Evolutionary conservation across 805 yeast genomes (phyloP).

Genomic region (Schizosaccharomyces lindneri): DNA sequence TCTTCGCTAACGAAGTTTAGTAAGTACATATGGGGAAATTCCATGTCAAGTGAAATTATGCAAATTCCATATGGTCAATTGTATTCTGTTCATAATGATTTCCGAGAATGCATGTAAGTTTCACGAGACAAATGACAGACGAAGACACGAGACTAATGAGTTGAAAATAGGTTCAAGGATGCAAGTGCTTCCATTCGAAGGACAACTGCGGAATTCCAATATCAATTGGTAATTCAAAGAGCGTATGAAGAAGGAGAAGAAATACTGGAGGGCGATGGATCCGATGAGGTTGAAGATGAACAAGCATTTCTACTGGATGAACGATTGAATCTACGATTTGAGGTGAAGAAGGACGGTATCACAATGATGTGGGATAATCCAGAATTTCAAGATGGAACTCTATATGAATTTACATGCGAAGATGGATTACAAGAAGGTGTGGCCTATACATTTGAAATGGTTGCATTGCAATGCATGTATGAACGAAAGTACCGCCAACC

Average conservation of each 20-base stretch:
- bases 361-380: slow-evolving; percentile 60
- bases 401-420: slow-evolving; percentile 55
- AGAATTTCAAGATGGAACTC: slow-evolving; percentile 69
- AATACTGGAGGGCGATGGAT: slow-evolving; percentile 17
- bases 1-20: neutral
- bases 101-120: slow-evolving; percentile 28
- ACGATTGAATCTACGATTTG: slow-evolving; percentile 29
- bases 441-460: slow-evolving; percentile 36
- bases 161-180: slow-evolving; percentile 36
- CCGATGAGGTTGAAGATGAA: slow-evolving; percentile 28
- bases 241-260: slow-evolving; percentile 47
- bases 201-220: slow-evolving; percentile 38
- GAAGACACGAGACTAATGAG: neutral
- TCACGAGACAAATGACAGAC: neutral
- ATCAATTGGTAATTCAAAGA: slow-evolving; percentile 45
- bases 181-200: slow-evolving; percentile 50
- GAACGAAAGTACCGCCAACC: slow-evolving; percentile 41
- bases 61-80: slow-evolving; percentile 60
- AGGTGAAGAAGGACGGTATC: slow-evolving; percentile 27
- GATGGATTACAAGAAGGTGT: slow-evolving; percentile 22
- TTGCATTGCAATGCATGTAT: slow-evolving; percentile 43
- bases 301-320: slow-evolving; percentile 45
- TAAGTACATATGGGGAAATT: slow-evolving; percentile 1
- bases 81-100: slow-evolving; percentile 56
- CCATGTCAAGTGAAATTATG: slow-evolving; percentile 25